Base-by-base conservation (phyloP, 2,329 filamentous ascomycete species). In the Sordariomycetes sp. region DNA sequence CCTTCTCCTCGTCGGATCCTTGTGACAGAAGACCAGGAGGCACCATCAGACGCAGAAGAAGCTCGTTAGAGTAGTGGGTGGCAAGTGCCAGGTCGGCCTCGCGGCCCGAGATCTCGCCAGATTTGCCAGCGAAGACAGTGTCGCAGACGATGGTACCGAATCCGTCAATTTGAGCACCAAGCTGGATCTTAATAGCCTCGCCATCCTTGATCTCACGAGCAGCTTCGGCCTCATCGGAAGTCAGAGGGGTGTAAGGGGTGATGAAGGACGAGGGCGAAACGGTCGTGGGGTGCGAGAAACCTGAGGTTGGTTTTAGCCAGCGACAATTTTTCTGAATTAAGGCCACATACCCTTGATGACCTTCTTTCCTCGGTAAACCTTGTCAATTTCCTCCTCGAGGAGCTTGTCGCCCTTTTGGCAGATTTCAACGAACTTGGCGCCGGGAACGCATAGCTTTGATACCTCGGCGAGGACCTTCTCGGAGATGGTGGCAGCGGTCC, bases 301-400 rank as follows among this genome's bases (percentile, higher is more conserved):
- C 83, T 87, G 46, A 9, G 27, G 8, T 17, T n/a, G 10, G 3
- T 16, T 25, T 10, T 29, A 31, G 41, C 49, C 37, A 49, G 44
- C 35, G 17, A 21, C 10, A 21, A 18, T 14, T 21, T 29, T 29
- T 21, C 15, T 16, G 27, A 33, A 21, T 28, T 17, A n/a, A 25
- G 31, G 24, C 21, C 18, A 65, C 69, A 45, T 53, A 85, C 84
- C 92, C 75, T 98, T 98, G 58, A 68, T 61, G 54, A 95, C 81
- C 72, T 95, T 96, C 75, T 96, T 96, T 64, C 88, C 90, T 61
- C 94, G 88, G 76, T 92, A 98, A 53, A 98, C 90, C 72, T 96
- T 96, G 56, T 75, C 64, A 36, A 94, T 73, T 65, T 96, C 92
- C 55, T 94, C 90, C 45, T 92, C 87, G 44, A 98, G 74, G 41